These are phyloP conservation scores for Pestalotiopsis sp. DNA, from an alignment of 2,329 filamentous ascomycete species.

Conservation along the genomic window DNA sequence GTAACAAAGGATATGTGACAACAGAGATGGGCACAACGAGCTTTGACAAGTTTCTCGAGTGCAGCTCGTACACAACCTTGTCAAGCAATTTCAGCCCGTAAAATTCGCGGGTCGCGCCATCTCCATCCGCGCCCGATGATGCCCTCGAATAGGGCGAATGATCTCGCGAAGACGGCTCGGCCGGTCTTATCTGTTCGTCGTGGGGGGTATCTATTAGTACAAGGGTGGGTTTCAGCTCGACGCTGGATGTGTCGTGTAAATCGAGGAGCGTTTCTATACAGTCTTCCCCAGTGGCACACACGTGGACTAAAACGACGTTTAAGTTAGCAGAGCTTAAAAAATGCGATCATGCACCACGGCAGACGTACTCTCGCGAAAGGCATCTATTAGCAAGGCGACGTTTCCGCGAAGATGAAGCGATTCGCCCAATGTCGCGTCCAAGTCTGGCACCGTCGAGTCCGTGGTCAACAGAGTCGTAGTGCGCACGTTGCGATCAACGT, in stretches of 20 bases:
- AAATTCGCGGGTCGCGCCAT: constrained; percentile 48
- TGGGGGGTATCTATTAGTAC: constrained; percentile 59
- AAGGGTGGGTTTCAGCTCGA: constrained; percentile 57
- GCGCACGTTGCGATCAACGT: constrained; percentile 57
- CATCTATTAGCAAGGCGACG: constrained; percentile 50
- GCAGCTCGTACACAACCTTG: constrained; percentile 59
- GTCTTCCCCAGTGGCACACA: constrained; percentile 54
- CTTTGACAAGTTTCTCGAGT: constrained; percentile 56
- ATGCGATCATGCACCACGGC: background rate
- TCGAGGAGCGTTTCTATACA: constrained; percentile 56
- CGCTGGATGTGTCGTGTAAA: constrained; percentile 53
- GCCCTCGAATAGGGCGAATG: constrained; percentile 46
- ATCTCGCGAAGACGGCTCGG: constrained; percentile 37
- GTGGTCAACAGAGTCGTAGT: constrained; percentile 44
- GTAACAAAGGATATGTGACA: constrained; percentile 40
- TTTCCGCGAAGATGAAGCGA: constrained; percentile 43
- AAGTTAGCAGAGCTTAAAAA: constrained; percentile 15
- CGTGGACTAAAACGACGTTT: constrained; percentile 46
- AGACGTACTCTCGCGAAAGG: constrained; percentile 55
- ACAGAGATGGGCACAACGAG: constrained; percentile 59
- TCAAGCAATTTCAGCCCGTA: constrained; percentile 59
- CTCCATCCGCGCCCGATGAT: constrained; percentile 35
- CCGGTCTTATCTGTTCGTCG: constrained; percentile 45
- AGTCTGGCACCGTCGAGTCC: constrained; percentile 26
- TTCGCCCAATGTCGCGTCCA: constrained; percentile 35